A percentile compares a stretch with the other conserved stretches of the same genome.
Conservation (phyloP, 2,329 filamentous ascomycete genomes). For the Verticillium albo-atrum region DNA sequence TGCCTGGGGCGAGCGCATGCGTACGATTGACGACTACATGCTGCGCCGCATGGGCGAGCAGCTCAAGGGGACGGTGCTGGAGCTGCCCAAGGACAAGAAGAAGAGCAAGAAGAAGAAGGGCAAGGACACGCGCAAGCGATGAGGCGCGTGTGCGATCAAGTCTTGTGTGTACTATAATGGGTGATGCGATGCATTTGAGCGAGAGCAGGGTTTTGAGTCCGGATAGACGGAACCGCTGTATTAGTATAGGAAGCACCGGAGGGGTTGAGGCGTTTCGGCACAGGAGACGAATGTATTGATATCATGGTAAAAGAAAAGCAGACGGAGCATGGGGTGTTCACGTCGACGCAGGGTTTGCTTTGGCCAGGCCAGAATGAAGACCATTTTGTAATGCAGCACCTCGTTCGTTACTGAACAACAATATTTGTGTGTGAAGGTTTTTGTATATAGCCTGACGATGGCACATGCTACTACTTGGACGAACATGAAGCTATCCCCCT, state of each 20-base stretch:
- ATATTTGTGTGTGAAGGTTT: too few species aligned
- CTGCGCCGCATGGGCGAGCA: conserved; percentile 61
- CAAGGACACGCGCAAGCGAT: conserved; percentile 52
- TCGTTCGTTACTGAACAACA: too few species aligned
- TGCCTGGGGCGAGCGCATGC: conserved; percentile 53
- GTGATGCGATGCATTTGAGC: background rate
- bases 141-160: background rate
- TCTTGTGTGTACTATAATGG: background rate
- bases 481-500: too few species aligned
- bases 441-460: too few species aligned
- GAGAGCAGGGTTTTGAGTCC: too few species aligned
- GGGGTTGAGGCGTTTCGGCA: background rate
- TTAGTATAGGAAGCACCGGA: background rate
- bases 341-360: too few species aligned
- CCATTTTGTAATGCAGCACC: too few species aligned
- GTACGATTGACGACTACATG: conserved; percentile 72
- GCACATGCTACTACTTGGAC: too few species aligned
- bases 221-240: too few species aligned
- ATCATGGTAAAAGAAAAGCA: background rate
- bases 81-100: conserved; percentile 61
- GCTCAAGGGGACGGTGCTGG: conserved; percentile 54
- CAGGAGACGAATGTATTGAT: too few species aligned
- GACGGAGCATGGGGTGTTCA: background rate
- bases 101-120: conserved; percentile 56
- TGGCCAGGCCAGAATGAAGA: too few species aligned